Evolutionary conservation across 805 yeast species (phyloP).

Genomic region (Wickerhamiella shivajii): DNA sequence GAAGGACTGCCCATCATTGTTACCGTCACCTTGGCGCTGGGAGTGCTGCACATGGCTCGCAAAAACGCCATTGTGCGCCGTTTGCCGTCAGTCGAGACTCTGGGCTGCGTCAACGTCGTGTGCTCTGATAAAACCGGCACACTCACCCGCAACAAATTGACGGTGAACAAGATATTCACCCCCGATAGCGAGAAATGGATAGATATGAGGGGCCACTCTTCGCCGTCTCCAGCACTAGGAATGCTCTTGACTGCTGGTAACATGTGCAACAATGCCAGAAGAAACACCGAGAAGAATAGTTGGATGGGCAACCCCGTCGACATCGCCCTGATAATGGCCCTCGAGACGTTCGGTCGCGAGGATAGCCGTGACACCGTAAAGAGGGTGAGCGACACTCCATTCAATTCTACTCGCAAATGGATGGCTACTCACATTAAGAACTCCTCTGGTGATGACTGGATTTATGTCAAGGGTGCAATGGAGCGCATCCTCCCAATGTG

Average conservation of each 20-base stretch:
- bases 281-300: constrained; percentile 12
- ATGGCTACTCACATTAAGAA: constrained; percentile 68
- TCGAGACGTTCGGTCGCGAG: constrained; percentile 52
- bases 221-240: constrained; percentile 13
- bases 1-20: constrained; percentile 98
- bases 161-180: constrained; percentile 16
- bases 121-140: constrained; percentile 38
- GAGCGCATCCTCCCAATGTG: constrained; percentile 57
- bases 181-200: constrained; percentile 13
- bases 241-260: constrained; percentile 20
- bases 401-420: constrained; percentile 69
- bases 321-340: constrained; percentile 69
- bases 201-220: constrained; percentile 10
- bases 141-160: constrained; percentile 36
- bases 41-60: constrained; percentile 91
- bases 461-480: constrained; percentile 80
- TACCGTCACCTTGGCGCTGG: constrained; percentile 90
- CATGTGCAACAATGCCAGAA: constrained; percentile 25
- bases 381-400: constrained; percentile 64
- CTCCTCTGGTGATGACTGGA: constrained; percentile 41
- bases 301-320: constrained; percentile 79
- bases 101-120: constrained; percentile 43
- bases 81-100: constrained; percentile 72
- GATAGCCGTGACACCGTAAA: constrained; percentile 47
- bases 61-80: constrained; percentile 89